Percentiles rank a stretch among this genome's conserved stretches.
Conservation (phyloP, 768 basidiomycete species). For the Porpolomopsis calyptriformis region DNA sequence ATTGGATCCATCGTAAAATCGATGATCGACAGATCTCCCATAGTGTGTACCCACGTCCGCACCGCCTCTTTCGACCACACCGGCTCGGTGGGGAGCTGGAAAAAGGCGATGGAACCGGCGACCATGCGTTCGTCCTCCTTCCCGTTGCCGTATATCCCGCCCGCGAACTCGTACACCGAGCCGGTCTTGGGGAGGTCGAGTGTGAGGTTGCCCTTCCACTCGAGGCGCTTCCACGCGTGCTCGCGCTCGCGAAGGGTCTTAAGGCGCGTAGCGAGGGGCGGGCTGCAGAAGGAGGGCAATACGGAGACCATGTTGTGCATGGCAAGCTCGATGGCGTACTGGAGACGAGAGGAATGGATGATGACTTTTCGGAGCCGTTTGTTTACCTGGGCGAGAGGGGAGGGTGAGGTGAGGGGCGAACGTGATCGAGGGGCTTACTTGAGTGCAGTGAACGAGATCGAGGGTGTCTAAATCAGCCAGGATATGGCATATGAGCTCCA, state of each 20-base stretch:
- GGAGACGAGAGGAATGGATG: slow-evolving; percentile 32
- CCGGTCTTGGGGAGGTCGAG: slow-evolving; percentile 34
- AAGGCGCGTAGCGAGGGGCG: slow-evolving; percentile 31
- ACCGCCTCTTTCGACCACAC: slow-evolving; percentile 13
- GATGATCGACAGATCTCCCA: slow-evolving; percentile 33
- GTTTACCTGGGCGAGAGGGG: slow-evolving; percentile 23
- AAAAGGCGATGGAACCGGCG: slow-evolving; percentile 38
- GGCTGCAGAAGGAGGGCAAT: slow-evolving; percentile 19
- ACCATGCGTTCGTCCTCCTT: slow-evolving; percentile 32
- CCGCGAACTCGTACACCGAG: slow-evolving; percentile 41
- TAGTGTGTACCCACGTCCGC: slow-evolving; percentile 34
- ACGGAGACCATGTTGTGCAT: slow-evolving; percentile 35
- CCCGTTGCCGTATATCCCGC: slow-evolving; percentile 40
- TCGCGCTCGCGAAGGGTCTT: slow-evolving; percentile 32
- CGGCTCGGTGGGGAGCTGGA: slow-evolving; percentile 32
- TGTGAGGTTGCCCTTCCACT: slow-evolving; percentile 27
- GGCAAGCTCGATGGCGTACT: slow-evolving; percentile 40
- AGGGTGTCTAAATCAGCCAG: slow-evolving; percentile 24
- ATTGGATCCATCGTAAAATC: slow-evolving; percentile 51
- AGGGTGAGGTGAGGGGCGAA: background rate
- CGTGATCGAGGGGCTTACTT: slow-evolving; percentile 16
- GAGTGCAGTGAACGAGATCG: slow-evolving; percentile 26
- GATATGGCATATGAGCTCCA: slow-evolving; percentile 30
- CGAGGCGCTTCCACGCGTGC: slow-evolving; percentile 36
- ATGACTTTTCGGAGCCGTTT: slow-evolving; percentile 30